Conservation (phyloP, 768 basidiomycete genomes). For the Lactarius vividus region DNA sequence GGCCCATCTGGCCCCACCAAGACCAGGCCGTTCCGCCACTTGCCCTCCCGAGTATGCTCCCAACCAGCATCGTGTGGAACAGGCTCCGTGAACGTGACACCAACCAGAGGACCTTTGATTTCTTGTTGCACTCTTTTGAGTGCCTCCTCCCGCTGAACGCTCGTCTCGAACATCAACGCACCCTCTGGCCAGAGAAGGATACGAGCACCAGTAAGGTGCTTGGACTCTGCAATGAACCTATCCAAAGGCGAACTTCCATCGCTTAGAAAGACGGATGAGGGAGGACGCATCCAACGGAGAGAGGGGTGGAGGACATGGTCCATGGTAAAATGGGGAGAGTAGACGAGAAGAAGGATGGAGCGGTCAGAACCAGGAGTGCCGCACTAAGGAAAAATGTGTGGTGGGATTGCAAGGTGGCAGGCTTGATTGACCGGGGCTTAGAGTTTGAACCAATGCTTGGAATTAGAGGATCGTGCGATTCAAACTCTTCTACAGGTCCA, state of each 20-base stretch:
- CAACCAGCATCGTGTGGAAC: conserved; percentile 41
- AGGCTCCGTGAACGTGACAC: conserved; percentile 70
- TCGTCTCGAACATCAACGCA: conserved; percentile 61
- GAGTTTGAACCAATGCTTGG: conserved; percentile 19
- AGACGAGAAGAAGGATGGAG: conserved; percentile 54
- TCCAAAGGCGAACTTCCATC: conserved; percentile 46
- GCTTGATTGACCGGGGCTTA: conserved; percentile 13
- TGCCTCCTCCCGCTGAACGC: conserved; percentile 46
- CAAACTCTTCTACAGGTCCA: conserved; percentile 48
- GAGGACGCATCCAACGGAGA: conserved; percentile 66
- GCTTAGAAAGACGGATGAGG: conserved; percentile 48
- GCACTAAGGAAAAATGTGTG: conserved; percentile 39
- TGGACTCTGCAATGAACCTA: conserved; percentile 61
- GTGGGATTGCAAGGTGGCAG: conserved; percentile 20
- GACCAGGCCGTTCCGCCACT: conserved; percentile 61
- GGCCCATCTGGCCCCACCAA: conserved; percentile 44
- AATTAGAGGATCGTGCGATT: conserved; percentile 28
- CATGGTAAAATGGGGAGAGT: conserved; percentile 42
- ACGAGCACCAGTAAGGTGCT: conserved; percentile 44
- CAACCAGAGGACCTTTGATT: conserved; percentile 49
- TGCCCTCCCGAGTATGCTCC: conserved; percentile 36
- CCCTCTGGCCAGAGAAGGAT: conserved; percentile 81
- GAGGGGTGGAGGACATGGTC: conserved; percentile 45
- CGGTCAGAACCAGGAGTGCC: conserved; percentile 44
- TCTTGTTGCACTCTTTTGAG: conserved; percentile 44